Evolutionary conservation across 768 basidiomycete species (phyloP), one percentile per base, ranked within the genome.

Genomic region (Chalciporus sphaerocephalus): DNA sequence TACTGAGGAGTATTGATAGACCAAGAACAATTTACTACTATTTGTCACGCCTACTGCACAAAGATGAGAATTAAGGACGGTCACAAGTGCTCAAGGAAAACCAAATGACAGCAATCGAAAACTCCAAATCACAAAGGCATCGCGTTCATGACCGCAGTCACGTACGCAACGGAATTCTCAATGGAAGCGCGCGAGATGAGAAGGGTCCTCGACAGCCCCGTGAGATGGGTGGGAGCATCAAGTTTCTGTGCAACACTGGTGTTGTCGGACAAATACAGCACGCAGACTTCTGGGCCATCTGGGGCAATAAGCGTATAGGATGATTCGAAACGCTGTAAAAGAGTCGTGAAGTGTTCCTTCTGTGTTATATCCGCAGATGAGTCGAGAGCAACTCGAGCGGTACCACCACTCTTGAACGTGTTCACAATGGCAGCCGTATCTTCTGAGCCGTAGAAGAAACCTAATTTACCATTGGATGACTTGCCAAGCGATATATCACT

Each of bases 221-320:
- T 62, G 6, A 83, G 69, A 16, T 73, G 52, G 1, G 47, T 25
- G 0, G 79, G 74, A 1, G 81, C 62, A 44, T 75, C 78, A 21
- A 86, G 66, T 41, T 73, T 71, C 47, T 79, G 73, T 16, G 67
- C 62, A 13, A 81, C 60, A 16, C 66, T 53, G 13, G 55, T 44
- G 50, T 75, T 80, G 47, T 71, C 69, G 5, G 81, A 78, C 8
- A 80, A 76, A 47, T 77, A 83, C 50, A 85, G 73, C 4, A 75
- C 80, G 22, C 83, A 69, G n/a, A 80, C 66, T 41, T 75, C 73
- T 11, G 61, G 54, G 7, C 76, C 78, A 18, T 72, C 71, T 52
- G 78, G 71, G 6, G 75, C 72, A 23, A 85, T 68, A 57, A 83
- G 85, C 59, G 83, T 63, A 40, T 79, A 77, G 11, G 77, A 78